phyloP scores from a whole-genome alignment of 768 basidiomycete species.

The Podaxis sp. region DNA sequence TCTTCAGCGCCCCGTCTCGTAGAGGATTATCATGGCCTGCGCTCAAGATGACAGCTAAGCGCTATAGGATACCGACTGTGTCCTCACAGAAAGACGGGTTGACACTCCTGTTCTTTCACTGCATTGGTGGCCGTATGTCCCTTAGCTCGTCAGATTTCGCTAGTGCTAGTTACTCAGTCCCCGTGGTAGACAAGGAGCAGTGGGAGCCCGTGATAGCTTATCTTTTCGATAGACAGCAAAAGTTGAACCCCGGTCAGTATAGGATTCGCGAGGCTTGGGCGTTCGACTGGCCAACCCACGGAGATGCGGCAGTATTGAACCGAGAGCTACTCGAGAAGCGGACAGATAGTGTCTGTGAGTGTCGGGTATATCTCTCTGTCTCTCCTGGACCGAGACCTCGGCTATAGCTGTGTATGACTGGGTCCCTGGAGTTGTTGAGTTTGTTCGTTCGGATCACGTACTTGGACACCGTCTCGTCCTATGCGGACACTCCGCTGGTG shows the following conservation, averaged over 20 bases:
- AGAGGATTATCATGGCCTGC: slow-evolving; percentile 9
- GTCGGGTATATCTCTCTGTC: not conserved
- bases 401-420: slow-evolving; percentile 33
- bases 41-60: slow-evolving; percentile 42
- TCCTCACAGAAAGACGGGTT: slow-evolving; percentile 27
- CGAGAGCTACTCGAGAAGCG: slow-evolving; percentile 24
- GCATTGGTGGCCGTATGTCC: slow-evolving; percentile 41
- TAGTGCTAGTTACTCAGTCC: not conserved
- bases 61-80: slow-evolving; percentile 29
- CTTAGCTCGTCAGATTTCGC: not conserved
- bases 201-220: slow-evolving; percentile 45
- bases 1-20: slow-evolving; percentile 18
- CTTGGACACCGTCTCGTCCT: slow-evolving; percentile 32
- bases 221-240: slow-evolving; percentile 28
- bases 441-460: slow-evolving; percentile 27
- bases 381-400: not conserved
- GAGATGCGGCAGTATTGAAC: slow-evolving; percentile 44
- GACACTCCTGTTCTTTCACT: slow-evolving; percentile 44
- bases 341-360: slow-evolving; percentile 33
- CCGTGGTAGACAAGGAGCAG: slow-evolving; percentile 44
- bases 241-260: slow-evolving; percentile 12
- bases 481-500: slow-evolving; percentile 41
- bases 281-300: slow-evolving; percentile 48
- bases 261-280: slow-evolving; percentile 43
- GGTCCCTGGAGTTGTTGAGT: slow-evolving; percentile 29